A percentile compares a stretch with the other conserved stretches of the same genome.
phyloP scores from a whole-genome alignment of 2,329 filamentous ascomycete genomes.

The Lecanoromycetidae sp. region DNA sequence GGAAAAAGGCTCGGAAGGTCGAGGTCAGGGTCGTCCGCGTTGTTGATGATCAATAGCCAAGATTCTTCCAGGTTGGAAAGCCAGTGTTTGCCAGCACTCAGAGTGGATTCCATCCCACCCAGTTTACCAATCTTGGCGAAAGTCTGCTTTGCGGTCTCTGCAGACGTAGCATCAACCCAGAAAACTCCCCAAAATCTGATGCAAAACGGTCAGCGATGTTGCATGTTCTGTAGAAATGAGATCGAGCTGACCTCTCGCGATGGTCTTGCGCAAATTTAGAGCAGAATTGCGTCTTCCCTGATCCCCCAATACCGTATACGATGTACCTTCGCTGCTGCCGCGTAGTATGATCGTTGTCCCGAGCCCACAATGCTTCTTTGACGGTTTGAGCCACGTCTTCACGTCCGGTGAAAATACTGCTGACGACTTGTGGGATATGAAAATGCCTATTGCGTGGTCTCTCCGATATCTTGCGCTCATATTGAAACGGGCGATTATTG shows the following conservation, averaged over 20 bases:
- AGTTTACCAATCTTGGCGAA: conserved; percentile 16
- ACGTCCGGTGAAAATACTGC: conserved; percentile 16
- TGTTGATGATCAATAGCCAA: conserved; percentile 33
- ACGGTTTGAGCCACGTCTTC: conserved; percentile 6
- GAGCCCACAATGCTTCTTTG: neutral
- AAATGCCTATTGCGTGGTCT: conserved; percentile 12
- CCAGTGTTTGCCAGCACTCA: conserved; percentile 20
- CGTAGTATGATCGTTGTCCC: neutral
- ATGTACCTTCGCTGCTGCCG: conserved; percentile 14
- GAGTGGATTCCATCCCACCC: conserved; percentile 20
- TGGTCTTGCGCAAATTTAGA: conserved; percentile 17
- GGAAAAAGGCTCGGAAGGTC: conserved; percentile 21
- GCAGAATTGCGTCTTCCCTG: conserved; percentile 16
- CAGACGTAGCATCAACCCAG: conserved; percentile 15
- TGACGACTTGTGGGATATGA: conserved; percentile 13
- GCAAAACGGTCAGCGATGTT: neutral
- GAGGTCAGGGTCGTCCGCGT: conserved; percentile 24
- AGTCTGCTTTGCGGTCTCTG: conserved; percentile 11
- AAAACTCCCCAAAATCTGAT: conserved; percentile 17
- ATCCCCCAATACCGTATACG: conserved; percentile 14
- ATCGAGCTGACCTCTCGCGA: conserved; percentile 6
- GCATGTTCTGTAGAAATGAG: neutral
- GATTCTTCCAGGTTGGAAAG: conserved; percentile 19
- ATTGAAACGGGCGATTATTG: conserved; percentile 7
- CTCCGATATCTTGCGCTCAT: neutral